These are phyloP conservation scores for Ophiosphaerella herpotricha DNA, from an alignment of 2,329 filamentous ascomycete species.

Conservation along the genomic window DNA sequence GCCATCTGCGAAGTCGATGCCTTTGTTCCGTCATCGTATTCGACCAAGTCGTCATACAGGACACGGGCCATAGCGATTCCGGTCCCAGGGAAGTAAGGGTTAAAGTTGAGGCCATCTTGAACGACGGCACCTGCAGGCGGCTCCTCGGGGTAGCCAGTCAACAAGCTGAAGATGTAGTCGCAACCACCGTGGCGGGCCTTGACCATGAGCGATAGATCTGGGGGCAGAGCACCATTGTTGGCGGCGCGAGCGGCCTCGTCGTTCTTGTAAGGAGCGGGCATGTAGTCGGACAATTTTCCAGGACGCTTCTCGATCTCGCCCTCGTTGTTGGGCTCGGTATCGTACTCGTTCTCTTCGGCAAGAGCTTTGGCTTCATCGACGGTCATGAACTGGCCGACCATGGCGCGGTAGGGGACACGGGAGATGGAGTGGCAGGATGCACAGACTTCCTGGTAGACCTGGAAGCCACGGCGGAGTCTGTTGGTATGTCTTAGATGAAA, in stretches of 20 bases:
- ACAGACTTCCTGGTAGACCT: conserved; percentile 99
- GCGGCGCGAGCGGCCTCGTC: conserved; percentile 96
- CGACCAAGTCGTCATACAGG: conserved; percentile 93
- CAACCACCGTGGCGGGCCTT: conserved; percentile 98
- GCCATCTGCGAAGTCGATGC: conserved; percentile 98
- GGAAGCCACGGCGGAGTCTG: conserved; percentile 97
- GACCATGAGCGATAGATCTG: conserved; percentile 95
- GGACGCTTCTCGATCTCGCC: conserved; percentile 98
- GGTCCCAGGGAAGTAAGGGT: conserved; percentile 99
- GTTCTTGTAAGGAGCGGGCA: conserved; percentile 95
- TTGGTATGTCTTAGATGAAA: conserved; percentile 3
- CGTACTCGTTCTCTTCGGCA: conserved; percentile 98
- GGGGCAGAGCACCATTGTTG: conserved; percentile 97
- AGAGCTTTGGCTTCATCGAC: conserved; percentile 97
- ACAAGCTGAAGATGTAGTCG: conserved; percentile 96
- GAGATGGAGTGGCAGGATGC: conserved; percentile 94
- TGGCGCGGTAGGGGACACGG: conserved; percentile 88
- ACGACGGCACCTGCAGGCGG: conserved; percentile 86
- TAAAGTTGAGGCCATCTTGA: conserved; percentile 94
- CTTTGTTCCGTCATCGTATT: conserved; percentile 95
- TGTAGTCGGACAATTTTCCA: conserved; percentile 97
- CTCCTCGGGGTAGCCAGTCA: conserved; percentile 98
- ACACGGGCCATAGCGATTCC: conserved; percentile 99
- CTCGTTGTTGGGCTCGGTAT: conserved; percentile 95
- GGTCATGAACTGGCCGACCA: conserved; percentile 91